Evolutionary conservation across 2,329 filamentous ascomycete species (phyloP).

Genomic region (Penicillium expansum): DNA sequence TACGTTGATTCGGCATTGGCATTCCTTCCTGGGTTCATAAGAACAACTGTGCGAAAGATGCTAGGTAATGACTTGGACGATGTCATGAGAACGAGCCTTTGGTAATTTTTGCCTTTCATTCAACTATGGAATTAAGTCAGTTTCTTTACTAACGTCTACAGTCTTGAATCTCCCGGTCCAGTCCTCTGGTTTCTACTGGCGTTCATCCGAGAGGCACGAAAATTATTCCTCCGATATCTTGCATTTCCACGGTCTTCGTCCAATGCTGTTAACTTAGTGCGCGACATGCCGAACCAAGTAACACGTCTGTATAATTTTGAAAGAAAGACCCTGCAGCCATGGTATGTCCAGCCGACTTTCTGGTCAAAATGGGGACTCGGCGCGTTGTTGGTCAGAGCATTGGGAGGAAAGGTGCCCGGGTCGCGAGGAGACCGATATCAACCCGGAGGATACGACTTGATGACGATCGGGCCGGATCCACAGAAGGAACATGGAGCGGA

Average conservation of each 20-base stretch:
- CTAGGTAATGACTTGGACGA: too few species aligned
- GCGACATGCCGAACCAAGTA: slow-evolving; percentile 8
- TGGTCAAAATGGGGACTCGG: slow-evolving; percentile 19
- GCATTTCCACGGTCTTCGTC: slow-evolving; percentile 4
- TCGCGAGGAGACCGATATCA: slow-evolving; percentile 11
- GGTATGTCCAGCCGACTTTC: slow-evolving; percentile 27
- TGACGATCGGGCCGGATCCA: slow-evolving; percentile 19
- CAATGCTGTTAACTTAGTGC: not conserved
- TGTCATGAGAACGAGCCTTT: too few species aligned
- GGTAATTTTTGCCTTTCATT: too few species aligned
- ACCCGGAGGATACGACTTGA: slow-evolving; percentile 19
- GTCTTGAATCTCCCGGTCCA: too few species aligned
- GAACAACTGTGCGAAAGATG: too few species aligned
- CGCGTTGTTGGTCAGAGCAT: slow-evolving; percentile 17
- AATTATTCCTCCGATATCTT: too few species aligned
- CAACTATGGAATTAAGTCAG: too few species aligned
- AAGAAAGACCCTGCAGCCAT: slow-evolving; percentile 22
- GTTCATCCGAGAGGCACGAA: too few species aligned
- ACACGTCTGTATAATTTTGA: slow-evolving; percentile 14
- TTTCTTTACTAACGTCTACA: too few species aligned
- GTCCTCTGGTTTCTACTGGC: too few species aligned
- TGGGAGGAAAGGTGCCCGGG: slow-evolving; percentile 23
- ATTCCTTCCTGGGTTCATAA: too few species aligned
- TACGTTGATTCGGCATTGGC: slow-evolving; percentile 17
- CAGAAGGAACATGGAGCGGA: slow-evolving; percentile 16